Conservation (phyloP, 257 asterid genomes). For the Rubia yunnanensis region DNA sequence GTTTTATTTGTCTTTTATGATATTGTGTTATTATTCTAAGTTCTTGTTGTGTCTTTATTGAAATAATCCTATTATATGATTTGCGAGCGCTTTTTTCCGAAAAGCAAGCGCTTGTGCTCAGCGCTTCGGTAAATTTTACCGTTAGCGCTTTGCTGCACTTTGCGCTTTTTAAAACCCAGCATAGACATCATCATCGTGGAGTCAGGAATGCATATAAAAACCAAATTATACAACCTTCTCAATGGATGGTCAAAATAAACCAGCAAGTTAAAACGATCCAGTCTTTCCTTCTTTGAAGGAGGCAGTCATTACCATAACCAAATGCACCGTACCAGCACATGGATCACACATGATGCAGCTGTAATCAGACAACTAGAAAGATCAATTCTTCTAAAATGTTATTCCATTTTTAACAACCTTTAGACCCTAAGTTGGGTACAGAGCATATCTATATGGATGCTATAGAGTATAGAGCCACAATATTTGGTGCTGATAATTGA, state of each 20-base stretch:
- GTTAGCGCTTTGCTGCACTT: no score
- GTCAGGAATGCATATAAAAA: neutral
- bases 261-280: neutral
- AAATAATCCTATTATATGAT: no score
- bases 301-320: neutral
- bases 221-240: neutral
- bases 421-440: neutral
- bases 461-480: constrained; percentile 3
- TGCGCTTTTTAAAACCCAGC: no score
- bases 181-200: neutral
- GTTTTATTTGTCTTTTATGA: no score
- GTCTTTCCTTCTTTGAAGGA: neutral
- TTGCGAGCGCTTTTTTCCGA: no score
- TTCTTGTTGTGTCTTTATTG: no score
- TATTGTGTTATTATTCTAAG: no score
- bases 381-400: neutral
- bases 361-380: neutral
- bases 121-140: no score
- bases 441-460: no score
- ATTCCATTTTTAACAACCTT: neutral
- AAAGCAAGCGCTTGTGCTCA: no score
- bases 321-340: neutral
- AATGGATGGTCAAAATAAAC: neutral
- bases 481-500: neutral
- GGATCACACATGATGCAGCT: neutral